phyloP scores from a whole-genome alignment of 2,329 filamentous ascomycete species.

The Cordyceps militaris region DNA sequence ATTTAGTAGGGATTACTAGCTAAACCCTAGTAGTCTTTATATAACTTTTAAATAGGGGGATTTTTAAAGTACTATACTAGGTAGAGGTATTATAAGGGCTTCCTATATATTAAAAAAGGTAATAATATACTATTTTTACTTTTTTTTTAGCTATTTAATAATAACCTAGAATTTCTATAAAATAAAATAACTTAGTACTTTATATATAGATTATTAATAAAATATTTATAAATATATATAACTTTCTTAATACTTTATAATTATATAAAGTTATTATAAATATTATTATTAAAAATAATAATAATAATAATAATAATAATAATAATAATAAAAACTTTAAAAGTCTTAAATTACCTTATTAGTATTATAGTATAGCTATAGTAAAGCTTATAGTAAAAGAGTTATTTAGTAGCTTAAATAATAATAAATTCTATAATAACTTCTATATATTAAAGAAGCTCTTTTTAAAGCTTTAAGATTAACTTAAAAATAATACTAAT shows the following conservation, averaged over 20 bases:
- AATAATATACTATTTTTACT: not conserved
- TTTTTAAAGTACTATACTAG: not conserved
- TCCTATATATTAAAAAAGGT: not conserved
- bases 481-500: not conserved
- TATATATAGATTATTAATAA: not conserved
- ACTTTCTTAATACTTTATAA: not conserved
- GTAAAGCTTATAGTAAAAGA: not conserved
- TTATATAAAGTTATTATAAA: not conserved
- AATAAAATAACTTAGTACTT: not conserved
- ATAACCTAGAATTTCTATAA: not conserved
- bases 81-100: not conserved
- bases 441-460: not conserved
- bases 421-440: not conserved
- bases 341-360: not conserved
- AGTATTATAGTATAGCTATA: not conserved
- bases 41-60: not conserved
- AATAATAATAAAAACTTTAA: not conserved
- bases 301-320: not conserved
- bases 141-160: not conserved
- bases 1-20: not conserved
- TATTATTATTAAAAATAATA: not conserved
- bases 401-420: not conserved
- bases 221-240: not conserved
- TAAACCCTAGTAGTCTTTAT: not conserved
- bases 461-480: not conserved